Base-by-base conservation (phyloP, 83 land plant genomes). In the Larix sibirica region DNA sequence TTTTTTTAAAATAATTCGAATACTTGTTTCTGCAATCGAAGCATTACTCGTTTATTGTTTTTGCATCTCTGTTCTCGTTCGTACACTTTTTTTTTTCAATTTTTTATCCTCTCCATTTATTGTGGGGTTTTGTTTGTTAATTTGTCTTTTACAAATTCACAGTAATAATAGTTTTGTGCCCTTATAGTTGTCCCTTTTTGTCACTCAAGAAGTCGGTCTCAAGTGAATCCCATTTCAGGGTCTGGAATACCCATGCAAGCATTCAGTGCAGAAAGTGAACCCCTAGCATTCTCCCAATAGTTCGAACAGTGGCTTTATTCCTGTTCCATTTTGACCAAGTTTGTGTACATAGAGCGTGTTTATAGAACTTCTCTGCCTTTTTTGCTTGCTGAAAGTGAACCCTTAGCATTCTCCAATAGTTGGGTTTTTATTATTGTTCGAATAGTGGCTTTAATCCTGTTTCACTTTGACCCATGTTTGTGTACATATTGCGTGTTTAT, bases 191-290 rank as follows among this genome's bases (percentile, higher is more conserved):
- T 47, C 47, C 21, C n/a, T 44, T 74, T 74, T 74, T 44, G 56
- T 74, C 47, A 6, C 12, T 44, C 54, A 36, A 3, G 47, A 74
- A 23, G 16, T 28, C 56, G 21, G 47, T 40, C 24, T 21, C 58
- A 54, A 54, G 58, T 54, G 58, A 13, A 54, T 12, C 58, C 58
- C 58, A 54, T 54, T 54, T 54, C 58, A 54, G 58, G 13, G 58
- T 54, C 58, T 54, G 58, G 50, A 73, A 44, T 40, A 73, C 40
- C 24, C 26, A 44, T 44, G 77, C 77, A 73, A 73, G 77, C 58
- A 44, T 73, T 21, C n/a, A 21, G 23, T 73, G 77, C 77, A 20
- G 13, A 54, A 40, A 71, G n/a, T 17, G 54, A 20, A 71, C 54
- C 12, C 50, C 40, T 6, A 40, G 4, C 23, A 21, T 73, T 73